Base-by-base conservation (phyloP, 495 filamentous ascomycete species). In the Lepidopterella palustris region DNA sequence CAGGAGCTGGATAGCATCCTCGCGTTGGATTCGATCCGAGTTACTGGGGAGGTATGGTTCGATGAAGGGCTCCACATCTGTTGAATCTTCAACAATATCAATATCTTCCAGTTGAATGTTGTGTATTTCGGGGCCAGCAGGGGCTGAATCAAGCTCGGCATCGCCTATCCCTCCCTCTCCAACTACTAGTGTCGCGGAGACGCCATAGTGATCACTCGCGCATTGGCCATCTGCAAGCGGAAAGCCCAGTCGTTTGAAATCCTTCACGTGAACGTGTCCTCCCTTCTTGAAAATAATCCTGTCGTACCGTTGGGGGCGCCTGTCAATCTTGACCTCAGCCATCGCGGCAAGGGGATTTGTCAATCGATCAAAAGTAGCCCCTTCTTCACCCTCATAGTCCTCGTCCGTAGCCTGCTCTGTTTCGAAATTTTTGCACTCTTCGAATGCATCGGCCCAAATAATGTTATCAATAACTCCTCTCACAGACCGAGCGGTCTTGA, bases 191-290 rank as follows among this genome's bases (percentile, higher is more conserved):
- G 31, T 49, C 23, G 45, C n/a, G 10, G n/a, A 21, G 21, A 24
- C 23, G 11, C 45, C 45, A 21, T 49, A 49, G 24, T 49, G 45
- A 49, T 49, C 45, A 49, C 45, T 49, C 10, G n/a, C 45, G n/a
- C 45, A 49, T 5, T 18, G n/a, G 4, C n/a, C 45, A 21, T 49
- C 45, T 5, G 3, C 10, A 18, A 21, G 10, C 24, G 45, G 45
- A 2, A 49, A 24, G n/a, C 45, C 45, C 10, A 49, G 24, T 23
- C 3, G n/a, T 3, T 21, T 18, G 45, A 49, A 49, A 21, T 10
- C 11, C 24, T 49, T 10, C 45, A 24, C 45, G n/a, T 49, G 45
- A 3, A 24, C 11, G 1, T 24, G 45, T 24, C 45, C 45, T 3
- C 45, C 21, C 24, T 24, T 49, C 10, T 24, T 11, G n/a, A 20